Base-by-base conservation (phyloP, 768 basidiomycete genomes). In the Boletus huronensis region DNA sequence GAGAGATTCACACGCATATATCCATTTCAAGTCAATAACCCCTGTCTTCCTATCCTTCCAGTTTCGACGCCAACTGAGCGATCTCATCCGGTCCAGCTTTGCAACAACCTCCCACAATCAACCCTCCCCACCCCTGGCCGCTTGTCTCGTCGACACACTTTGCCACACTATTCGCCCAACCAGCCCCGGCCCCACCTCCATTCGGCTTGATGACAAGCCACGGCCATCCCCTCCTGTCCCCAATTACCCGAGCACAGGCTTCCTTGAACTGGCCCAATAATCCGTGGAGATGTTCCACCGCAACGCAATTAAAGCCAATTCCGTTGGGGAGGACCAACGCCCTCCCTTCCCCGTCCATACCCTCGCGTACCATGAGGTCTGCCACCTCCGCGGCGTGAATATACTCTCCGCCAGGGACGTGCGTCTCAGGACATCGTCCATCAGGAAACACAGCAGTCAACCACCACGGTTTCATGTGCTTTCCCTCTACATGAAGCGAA, bases 271-370 rank as follows among this genome's bases (percentile, higher is more conserved):
- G 69, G 4, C 40, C 56, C 23, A 80, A 59, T 23, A 85, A 64
- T 0, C 45, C 42, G 1, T 72, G 64, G n/a, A 88, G 56, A 60
- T 75, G 71, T 34, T 74, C 68, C 17, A 79, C 63, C 1, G 70
- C 72, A 0, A 88, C 87, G 68, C 89, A 93, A 65, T 93, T 92
- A 58, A 92, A 79, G 0, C 90, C 90, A 16, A 91, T 71, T 0
- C 78, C 88, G 31, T 72, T 69, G 0, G 84, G 85, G 36, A 62
- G 52, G 2, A 69, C 70, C 35, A 70, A 49, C 19, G 28, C 29
- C 9, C 48, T 56, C 29, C 51, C 50, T 4, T 53, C 39, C 9
- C 51, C 52, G 36, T 62, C 59, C 28, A 61, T 35, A 1, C 53
- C 68, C 11, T 52, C 59, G 0, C 53, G 60, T 5, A 83, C 61